Evolutionary conservation across 1,284 basidiomycete species (phyloP), one percentile per base, ranked within the genome.

Genomic region (Cryptococcus sp.): DNA sequence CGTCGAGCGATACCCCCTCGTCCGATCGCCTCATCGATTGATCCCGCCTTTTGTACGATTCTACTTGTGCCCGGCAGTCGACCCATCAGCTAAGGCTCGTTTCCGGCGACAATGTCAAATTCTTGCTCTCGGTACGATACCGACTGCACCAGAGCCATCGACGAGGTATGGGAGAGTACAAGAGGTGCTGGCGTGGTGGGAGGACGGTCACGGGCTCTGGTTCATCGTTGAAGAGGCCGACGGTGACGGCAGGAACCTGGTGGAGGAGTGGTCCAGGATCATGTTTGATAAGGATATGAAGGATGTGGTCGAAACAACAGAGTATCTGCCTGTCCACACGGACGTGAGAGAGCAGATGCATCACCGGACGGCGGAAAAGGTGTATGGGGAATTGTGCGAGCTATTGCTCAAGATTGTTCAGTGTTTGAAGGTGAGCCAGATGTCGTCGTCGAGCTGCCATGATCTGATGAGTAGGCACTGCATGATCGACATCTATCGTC

Each of bases 101-200:
- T 64, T 64, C 41, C 58, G 62, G 0, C 53, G 60, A 6, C 52
- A 60, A 32, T 54, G 54, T 0, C 60, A 62, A 38, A 38, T 65
- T 25, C 51, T 57, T 21, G 56, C 56, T 0, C 43, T 65, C 18
- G 62, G 60, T 32, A 59, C 59, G 0, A 21, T 57, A 11, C 42
- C 47, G 10, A 35, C 24, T 14, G 33, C 25, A 22, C 36, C 28
- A 25, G 39, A 45, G 7, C 49, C 43, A n/a, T 47, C 43, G 3
- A 43, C 11, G 5, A 5, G 37, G n/a, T 51, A 21, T 28, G 35
- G 38, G 19, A 14, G 37, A 14, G 44, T 42, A 16, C 36, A 46
- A 32, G 26, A 45, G 7, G 40, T 62, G 1, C 4, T 64, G 4
- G 65, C 60, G 0, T 68, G 62, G 63, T 68, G 63, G 63, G 65